phyloP scores from a whole-genome alignment of 345 rosid species.

The Citrus glauca region DNA sequence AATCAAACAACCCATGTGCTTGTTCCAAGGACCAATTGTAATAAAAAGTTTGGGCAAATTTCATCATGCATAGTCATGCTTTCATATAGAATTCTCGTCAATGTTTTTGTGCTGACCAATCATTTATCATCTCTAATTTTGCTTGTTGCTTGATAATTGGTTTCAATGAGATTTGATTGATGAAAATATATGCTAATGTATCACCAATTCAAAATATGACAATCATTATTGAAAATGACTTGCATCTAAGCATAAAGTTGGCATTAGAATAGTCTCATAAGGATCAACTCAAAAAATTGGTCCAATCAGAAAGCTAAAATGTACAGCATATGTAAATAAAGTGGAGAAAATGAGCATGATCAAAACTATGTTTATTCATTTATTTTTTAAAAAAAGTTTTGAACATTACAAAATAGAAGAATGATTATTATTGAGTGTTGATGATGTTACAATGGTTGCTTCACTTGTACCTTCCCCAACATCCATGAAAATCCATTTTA shows the following conservation, averaged over 20 bases:
- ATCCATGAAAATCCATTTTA: not conserved
- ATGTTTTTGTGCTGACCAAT: not conserved
- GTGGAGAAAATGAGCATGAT: not conserved
- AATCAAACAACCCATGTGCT: conserved; percentile 37
- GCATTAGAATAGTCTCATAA: not conserved
- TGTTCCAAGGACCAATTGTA: conserved; percentile 1
- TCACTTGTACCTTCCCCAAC: not conserved
- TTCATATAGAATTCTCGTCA: not conserved
- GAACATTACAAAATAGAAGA: not conserved
- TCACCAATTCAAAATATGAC: not conserved
- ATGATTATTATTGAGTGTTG: not conserved
- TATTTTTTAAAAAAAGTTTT: too few relatives aligned
- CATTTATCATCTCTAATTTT: not conserved
- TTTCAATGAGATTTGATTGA: not conserved
- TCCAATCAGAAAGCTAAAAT: not conserved
- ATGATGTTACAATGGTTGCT: not conserved
- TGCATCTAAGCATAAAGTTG: not conserved
- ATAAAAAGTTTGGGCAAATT: conserved; percentile 12
- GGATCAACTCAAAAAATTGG: not conserved
- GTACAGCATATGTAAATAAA: too few relatives aligned
- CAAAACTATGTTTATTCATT: not conserved
- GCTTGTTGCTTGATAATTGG: not conserved
- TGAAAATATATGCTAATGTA: too few relatives aligned
- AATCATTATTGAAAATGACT: not conserved
- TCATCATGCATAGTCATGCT: not conserved